Evolutionary conservation across 2,329 filamentous ascomycete species (phyloP), one percentile per base, ranked within the genome.

Genomic region (Dactylellina parvicollis): DNA sequence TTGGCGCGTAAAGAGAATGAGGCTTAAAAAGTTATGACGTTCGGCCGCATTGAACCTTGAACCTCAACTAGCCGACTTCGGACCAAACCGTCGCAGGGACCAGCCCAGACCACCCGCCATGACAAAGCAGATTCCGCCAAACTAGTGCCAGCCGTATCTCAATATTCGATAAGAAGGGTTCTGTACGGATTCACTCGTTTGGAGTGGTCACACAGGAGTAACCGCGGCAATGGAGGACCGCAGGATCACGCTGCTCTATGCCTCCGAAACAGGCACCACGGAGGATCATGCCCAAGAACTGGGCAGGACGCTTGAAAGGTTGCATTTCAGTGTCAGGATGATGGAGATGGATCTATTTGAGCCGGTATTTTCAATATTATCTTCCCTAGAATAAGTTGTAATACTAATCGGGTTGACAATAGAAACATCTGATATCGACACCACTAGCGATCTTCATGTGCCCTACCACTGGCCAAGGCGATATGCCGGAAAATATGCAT

Each of bases 391-490:
- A 9, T 16, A 24, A 28, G 18, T 24, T 26, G 7, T 32, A 10
- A 14, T 36, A 44, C 47, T 60, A 26, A 59, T 22, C 1, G 4
- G 7, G 8, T 18, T 12, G n/a, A n/a, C 2, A 9, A 80, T 75
- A 82, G 84, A 77, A 75, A 85, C 46, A 16, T 4, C 38, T 72
- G 26, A 77, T 83, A 28, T 81, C 82, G 62, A 79, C 82, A 61
- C 79, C 81, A 0, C 81, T 94, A 18, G 86, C 92, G 24, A 83
- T 98, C 55, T 91, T 99, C 78, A 88, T 92, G 72, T 84, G 96
- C 18, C 96, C 95, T 3, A 99, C 95, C 0, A 96, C 95, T 0
- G 95, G 95, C 3, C 94, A 99, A 81, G 95, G 95, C 4, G 93
- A 98, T 76, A 86, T 98, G 79, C 95, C 95, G 1, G 87, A 87